phyloP scores from a whole-genome alignment of 805 yeast genomes.

The Sugiyamaella lignohabitans region DNA sequence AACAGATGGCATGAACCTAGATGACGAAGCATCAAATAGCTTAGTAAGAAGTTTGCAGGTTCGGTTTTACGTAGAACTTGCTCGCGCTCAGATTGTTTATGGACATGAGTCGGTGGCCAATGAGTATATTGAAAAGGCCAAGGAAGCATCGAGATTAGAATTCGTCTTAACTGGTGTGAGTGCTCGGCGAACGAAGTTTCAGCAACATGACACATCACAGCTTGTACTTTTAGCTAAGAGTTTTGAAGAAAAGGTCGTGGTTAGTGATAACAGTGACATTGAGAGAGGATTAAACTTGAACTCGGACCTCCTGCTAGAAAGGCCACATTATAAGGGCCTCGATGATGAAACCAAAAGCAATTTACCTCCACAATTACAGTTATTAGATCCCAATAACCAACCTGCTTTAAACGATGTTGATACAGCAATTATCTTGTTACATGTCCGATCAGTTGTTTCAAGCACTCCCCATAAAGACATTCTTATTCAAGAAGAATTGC shows the following conservation, averaged over 20 bases:
- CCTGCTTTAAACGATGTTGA: conserved; percentile 69
- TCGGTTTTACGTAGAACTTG: conserved; percentile 56
- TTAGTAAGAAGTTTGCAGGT: conserved; percentile 34
- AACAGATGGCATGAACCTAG: not conserved
- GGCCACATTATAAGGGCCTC: conserved; percentile 48
- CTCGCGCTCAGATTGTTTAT: conserved; percentile 40
- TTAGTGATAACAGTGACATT: conserved; percentile 7
- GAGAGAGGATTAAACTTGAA: conserved; percentile 43
- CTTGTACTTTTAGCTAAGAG: conserved; percentile 61
- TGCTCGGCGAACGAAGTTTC: conserved; percentile 82
- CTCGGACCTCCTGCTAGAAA: conserved; percentile 73
- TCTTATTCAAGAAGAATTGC: conserved; percentile 74
- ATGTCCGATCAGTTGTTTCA: conserved; percentile 55
- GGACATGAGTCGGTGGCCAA: conserved; percentile 27
- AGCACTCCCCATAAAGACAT: conserved; percentile 67
- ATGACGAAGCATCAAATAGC: conserved; percentile 18
- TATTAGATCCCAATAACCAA: conserved; percentile 74
- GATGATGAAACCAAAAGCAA: conserved; percentile 29
- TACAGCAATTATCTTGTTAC: conserved; percentile 62
- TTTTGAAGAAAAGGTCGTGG: conserved; percentile 14
- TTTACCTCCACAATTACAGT: conserved; percentile 13
- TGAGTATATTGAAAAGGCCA: conserved; percentile 21
- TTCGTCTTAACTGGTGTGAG: conserved; percentile 78
- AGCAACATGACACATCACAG: conserved; percentile 62
- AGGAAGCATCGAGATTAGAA: conserved; percentile 51